Evolutionary conservation across 495 filamentous ascomycete species (phyloP).

Genomic region (Aspergillus nanangensis): DNA sequence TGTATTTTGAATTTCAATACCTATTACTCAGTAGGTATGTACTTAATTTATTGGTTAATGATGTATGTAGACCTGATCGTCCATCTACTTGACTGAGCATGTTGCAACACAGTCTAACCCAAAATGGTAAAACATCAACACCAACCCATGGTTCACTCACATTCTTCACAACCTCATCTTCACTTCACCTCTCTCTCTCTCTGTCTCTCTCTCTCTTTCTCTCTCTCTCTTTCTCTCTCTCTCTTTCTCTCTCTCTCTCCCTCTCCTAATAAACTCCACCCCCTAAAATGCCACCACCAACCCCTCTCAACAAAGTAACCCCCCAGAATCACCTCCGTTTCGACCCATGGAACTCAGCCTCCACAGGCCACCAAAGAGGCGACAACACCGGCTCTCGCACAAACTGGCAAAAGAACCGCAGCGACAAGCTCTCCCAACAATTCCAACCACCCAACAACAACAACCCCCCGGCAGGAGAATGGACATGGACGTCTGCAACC

Average conservation of each 20-base stretch:
- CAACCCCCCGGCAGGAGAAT: too few species aligned
- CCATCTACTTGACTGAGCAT: too few species aligned
- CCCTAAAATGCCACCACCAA: background rate
- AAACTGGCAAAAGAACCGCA: conserved; percentile 64
- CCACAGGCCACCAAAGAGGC: conserved; percentile 76
- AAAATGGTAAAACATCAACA: conserved; percentile 11
- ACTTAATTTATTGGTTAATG: too few species aligned
- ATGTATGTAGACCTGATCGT: too few species aligned
- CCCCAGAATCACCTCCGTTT: conserved; percentile 48
- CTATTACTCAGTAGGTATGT: too few species aligned
- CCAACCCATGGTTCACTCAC: conserved; percentile 5
- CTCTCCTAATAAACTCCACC: background rate
- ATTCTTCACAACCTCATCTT: too few species aligned
- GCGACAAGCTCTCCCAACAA: conserved; percentile 62
- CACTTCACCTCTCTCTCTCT: background rate
- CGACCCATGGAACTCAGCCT: conserved; percentile 78
- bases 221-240: background rate
- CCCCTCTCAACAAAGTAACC: background rate
- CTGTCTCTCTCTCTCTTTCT: too few species aligned
- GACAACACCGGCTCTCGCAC: conserved; percentile 54
- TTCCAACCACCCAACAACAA: conserved; percentile 34
- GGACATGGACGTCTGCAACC: too few species aligned
- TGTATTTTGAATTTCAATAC: too few species aligned
- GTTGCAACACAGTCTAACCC: too few species aligned
- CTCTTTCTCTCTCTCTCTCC: background rate